phyloP scores from a whole-genome alignment of 148 eudicot genomes.

The Rheum nobile region DNA sequence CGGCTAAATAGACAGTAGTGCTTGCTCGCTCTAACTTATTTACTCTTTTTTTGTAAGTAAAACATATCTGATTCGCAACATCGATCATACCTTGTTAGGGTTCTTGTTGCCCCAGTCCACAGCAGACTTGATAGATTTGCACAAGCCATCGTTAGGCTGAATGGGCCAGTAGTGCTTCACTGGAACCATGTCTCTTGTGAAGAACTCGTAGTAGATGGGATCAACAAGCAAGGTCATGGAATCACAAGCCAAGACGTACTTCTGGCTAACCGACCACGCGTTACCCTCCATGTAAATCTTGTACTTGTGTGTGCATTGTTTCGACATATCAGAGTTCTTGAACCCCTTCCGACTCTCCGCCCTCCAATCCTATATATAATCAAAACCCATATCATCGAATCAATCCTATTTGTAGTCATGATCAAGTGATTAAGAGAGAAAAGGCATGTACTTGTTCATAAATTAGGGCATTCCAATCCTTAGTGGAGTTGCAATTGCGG shows the following conservation, averaged over 20 bases:
- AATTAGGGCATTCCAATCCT: background rate
- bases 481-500: background rate
- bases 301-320: conserved; percentile 53
- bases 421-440: background rate
- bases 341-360: conserved; percentile 36
- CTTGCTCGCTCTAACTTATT: no score
- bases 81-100: background rate
- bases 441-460: background rate
- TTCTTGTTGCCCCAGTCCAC: conserved; percentile 51
- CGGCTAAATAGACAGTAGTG: no score
- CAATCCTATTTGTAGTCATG: background rate
- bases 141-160: conserved; percentile 15
- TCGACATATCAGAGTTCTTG: conserved; percentile 38
- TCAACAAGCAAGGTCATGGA: conserved; percentile 33
- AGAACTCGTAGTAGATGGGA: conserved; percentile 46
- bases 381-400: no score
- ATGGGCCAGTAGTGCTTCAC: conserved; percentile 48
- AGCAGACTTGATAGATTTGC: conserved; percentile 49
- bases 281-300: conserved; percentile 56
- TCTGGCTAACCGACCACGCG: conserved; percentile 62
- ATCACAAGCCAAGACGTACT: conserved; percentile 55
- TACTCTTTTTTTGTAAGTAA: no score
- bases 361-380: conserved; percentile 39
- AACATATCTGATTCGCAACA: no score
- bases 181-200: conserved; percentile 47